Percentiles rank a stretch among this genome's conserved stretches.
phyloP scores from a whole-genome alignment of 2,329 filamentous ascomycete genomes.

The Onygena corvina region DNA sequence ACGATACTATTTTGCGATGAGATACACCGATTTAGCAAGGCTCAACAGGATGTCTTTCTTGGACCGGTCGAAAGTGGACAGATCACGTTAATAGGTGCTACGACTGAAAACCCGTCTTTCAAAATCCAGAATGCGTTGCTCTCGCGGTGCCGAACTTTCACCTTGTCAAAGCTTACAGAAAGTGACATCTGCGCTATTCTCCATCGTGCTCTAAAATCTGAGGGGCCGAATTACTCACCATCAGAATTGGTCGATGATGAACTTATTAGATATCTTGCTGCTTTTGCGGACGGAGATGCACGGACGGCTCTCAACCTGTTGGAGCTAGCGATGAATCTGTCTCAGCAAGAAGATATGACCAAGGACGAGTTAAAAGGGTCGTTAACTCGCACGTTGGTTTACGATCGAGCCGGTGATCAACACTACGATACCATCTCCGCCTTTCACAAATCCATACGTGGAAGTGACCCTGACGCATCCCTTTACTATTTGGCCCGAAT shows the following conservation, averaged over 20 bases:
- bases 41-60: conserved; percentile 89
- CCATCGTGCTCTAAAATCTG: conserved; percentile 56
- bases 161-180: conserved; percentile 60
- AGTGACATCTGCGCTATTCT: conserved; percentile 64
- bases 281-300: conserved; percentile 84
- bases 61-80: conserved; percentile 83
- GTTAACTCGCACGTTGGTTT: conserved; percentile 84
- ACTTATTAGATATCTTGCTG: conserved; percentile 67
- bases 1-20: conserved; percentile 98
- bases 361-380: conserved; percentile 66
- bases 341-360: conserved; percentile 52
- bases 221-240: conserved; percentile 42
- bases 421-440: conserved; percentile 97
- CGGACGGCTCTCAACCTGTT: conserved; percentile 85
- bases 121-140: conserved; percentile 79
- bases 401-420: conserved; percentile 87
- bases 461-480: conserved; percentile 72
- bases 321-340: conserved; percentile 73
- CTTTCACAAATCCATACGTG: conserved; percentile 90
- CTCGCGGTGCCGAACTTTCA: conserved; percentile 84
- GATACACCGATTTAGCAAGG: conserved; percentile 82
- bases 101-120: conserved; percentile 94
- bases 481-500: conserved; percentile 93
- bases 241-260: conserved; percentile 57
- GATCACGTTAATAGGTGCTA: conserved; percentile 85